Base-by-base conservation (phyloP, 331 rosid species). In the Cydonia oblonga region DNA sequence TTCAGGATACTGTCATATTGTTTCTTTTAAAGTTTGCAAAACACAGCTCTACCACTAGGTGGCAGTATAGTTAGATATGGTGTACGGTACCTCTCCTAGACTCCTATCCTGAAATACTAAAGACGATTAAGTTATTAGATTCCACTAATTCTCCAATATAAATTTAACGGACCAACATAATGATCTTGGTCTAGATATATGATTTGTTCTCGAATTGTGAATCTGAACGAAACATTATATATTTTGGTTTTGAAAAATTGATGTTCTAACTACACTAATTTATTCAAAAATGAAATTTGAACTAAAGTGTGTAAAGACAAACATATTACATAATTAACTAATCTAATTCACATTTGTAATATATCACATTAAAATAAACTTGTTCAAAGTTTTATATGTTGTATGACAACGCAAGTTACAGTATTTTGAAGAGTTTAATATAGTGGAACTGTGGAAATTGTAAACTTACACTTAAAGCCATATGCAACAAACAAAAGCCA, bases 311-410 rank as follows among this genome's bases (percentile, higher is more conserved):
- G 1, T 38, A 38, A 38, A 10, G 4, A 38, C 0, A 38, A 1
- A 38, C 15, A 40, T 0, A 40, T 40, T 40, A 40, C 0, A 3
- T 40, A 11, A 11, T 0, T 0, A 40, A 40, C 46, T 40, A 0
- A 40, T 15, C 5, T 40, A 11, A 40, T 0, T 11, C 5, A 40
- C 5, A 11, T 38, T 0, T 11, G 0, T 3, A 4, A 9, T 38
- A 10, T 38, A 38, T 35, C 40, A 9, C 4, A 9, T 35, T 35
- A 38, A 0, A 38, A 38, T 11, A 40, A 40, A 40, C 46, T 11
- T 40, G 5, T 40, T 40, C 5, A 40, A 40, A 10, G 15, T 38
- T 38, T 38, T 38, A 38, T 10, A 3, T 38, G 10, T 3, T 9
- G 44, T 38, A 9, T 38, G 44, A 38, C 44, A 35, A 35, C 12